Percentiles rank a stretch among this genome's conserved stretches.
Evolutionary conservation across 179 eudicot species (phyloP).

Genomic region (Silene coronaria): DNA sequence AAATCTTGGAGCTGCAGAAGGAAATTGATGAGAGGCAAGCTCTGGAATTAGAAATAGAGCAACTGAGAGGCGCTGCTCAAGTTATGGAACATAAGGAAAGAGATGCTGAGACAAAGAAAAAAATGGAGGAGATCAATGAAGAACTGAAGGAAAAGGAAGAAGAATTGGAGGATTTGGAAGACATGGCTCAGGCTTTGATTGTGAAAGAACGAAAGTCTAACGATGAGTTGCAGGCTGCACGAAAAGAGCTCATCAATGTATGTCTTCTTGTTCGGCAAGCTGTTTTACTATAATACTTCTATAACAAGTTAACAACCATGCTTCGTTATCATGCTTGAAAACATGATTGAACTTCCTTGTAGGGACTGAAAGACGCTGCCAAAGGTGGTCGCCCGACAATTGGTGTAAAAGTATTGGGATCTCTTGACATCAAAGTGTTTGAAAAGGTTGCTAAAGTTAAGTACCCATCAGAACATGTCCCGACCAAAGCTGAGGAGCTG

Average conservation of each 20-base stretch:
- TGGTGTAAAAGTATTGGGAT: conserved; percentile 52
- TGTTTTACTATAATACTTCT: too few species aligned
- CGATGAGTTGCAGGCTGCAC: conserved; percentile 79
- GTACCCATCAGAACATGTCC: conserved; percentile 27
- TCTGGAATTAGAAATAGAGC: conserved; percentile 62
- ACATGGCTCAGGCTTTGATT: conserved; percentile 46
- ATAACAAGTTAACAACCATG: too few species aligned
- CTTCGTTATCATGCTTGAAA: background rate
- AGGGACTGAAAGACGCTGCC: conserved; percentile 24
- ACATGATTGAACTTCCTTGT: background rate
- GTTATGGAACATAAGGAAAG: conserved; percentile 60
- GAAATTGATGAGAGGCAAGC: conserved; percentile 63
- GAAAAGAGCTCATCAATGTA: conserved; percentile 61
- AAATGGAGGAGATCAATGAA: conserved; percentile 42
- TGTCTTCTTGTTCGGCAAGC: too few species aligned
- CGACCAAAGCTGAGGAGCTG: conserved; percentile 36
- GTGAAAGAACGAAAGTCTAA: conserved; percentile 56
- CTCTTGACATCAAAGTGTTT: conserved; percentile 41
- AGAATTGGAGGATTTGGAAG: conserved; percentile 47
- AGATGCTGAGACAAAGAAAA: conserved; percentile 39
- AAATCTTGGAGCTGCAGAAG: too few species aligned
- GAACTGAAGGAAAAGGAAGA: conserved; percentile 68
- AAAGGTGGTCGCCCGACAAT: conserved; percentile 20
- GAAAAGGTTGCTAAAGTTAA: conserved; percentile 33
- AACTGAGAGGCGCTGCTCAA: conserved; percentile 57